Evolutionary conservation across 331 rosid species (phyloP).

Genomic region (Stylosanthes scabra): DNA sequence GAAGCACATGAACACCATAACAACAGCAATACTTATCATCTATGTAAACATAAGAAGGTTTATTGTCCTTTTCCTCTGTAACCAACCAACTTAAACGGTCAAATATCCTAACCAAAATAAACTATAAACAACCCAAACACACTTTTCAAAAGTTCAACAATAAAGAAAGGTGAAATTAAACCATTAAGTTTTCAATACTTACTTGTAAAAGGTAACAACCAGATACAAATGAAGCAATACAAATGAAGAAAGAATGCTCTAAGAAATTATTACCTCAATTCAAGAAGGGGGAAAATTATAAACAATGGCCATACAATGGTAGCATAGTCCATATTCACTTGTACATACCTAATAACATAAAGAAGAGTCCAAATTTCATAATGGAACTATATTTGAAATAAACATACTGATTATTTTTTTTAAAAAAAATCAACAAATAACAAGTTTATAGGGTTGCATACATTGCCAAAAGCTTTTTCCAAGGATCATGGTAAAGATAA

Average conservation of each 20-base stretch:
- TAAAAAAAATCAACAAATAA: slow-evolving; percentile 37
- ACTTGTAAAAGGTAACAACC: no score
- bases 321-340: slow-evolving; percentile 97
- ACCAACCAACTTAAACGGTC: slow-evolving; percentile 22
- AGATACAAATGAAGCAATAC: no score
- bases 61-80: slow-evolving; percentile 22
- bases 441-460: slow-evolving; percentile 43
- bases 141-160: no score
- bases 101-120: no score
- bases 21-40: slow-evolving; percentile 3
- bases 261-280: no score
- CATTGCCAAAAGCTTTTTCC: no score
- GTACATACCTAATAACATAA: slow-evolving; percentile 78
- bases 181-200: no score
- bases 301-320: slow-evolving; percentile 96
- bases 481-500: no score
- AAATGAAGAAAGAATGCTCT: no score
- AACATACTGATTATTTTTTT: slow-evolving; percentile 12
- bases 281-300: slow-evolving; percentile 89
- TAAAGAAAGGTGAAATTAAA: no score
- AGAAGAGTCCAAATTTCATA: slow-evolving; percentile 37
- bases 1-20: slow-evolving; percentile 17
- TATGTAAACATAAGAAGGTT: not conserved
- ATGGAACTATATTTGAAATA: slow-evolving; percentile 29
- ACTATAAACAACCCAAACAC: no score